phyloP scores from a whole-genome alignment of 2,329 filamentous ascomycete species.

The Coniochaeta prunicola region DNA sequence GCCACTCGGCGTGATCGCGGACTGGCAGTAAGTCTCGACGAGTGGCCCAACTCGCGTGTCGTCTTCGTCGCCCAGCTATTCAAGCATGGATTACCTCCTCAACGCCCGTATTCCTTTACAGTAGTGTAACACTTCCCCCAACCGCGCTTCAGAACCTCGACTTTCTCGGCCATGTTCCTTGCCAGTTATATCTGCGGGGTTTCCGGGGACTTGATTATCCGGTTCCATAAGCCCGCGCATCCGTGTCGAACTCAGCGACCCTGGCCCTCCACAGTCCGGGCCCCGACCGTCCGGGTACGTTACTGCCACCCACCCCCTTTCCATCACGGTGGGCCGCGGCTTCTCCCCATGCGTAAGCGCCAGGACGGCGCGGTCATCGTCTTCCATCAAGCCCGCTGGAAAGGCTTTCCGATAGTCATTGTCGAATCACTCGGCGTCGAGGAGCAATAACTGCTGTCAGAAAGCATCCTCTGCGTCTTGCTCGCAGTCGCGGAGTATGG shows the following conservation, averaged over 20 bases:
- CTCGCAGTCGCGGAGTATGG: not conserved
- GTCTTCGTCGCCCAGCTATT: conserved; percentile 1
- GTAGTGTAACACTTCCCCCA: not conserved
- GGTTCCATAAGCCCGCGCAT: not conserved
- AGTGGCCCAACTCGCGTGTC: not conserved
- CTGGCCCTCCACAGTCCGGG: not conserved
- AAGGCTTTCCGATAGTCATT: not conserved
- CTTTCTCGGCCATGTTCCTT: not conserved
- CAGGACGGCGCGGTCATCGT: not conserved
- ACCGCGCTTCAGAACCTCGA: conserved; percentile 1
- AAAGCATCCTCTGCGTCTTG: not conserved
- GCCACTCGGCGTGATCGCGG: too few species aligned
- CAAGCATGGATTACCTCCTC: not conserved
- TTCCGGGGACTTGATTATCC: not conserved
- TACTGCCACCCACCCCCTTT: not conserved
- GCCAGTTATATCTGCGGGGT: not conserved
- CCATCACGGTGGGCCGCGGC: not conserved
- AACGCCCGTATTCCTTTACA: not conserved
- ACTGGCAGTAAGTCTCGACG: not conserved
- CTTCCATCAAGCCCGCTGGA: not conserved
- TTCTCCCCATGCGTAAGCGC: not conserved
- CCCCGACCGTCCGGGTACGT: not conserved
- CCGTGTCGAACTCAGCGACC: conserved; percentile 2
- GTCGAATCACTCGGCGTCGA: not conserved
- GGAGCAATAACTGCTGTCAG: not conserved